phyloP scores from a whole-genome alignment of 192 early-diverging fungal species.

The Spizellomyces sp. region DNA sequence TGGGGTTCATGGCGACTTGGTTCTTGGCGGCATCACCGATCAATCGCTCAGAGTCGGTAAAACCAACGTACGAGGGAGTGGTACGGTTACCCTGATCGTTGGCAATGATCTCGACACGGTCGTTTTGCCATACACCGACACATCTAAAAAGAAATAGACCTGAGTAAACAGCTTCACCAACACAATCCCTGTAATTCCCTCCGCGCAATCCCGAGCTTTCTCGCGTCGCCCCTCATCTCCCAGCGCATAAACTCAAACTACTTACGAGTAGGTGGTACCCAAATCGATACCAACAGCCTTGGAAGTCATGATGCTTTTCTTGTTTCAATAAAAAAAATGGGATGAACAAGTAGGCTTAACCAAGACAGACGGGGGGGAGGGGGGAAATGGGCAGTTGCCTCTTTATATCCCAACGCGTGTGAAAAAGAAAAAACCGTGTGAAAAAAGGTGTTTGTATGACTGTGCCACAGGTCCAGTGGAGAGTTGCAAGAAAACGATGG shows the following conservation, averaged over 20 bases:
- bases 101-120: conserved; percentile 93
- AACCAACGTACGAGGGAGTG: conserved; percentile 95
- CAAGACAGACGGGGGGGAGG: not conserved
- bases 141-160: conserved; percentile 17
- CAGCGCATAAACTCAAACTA: conserved; percentile 18
- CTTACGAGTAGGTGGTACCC: conserved; percentile 93
- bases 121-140: conserved; percentile 68
- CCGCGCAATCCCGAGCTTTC: not conserved
- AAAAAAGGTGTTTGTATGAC: not conserved
- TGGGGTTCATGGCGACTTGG: conserved; percentile 97
- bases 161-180: not conserved
- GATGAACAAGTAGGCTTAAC: no score
- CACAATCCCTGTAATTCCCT: not conserved
- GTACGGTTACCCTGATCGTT: conserved; percentile 99
- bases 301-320: conserved; percentile 14
- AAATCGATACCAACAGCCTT: conserved; percentile 95
- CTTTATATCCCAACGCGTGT: conserved; percentile 8
- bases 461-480: not conserved
- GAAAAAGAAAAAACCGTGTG: not conserved
- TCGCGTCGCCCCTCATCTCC: not conserved
- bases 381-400: not conserved
- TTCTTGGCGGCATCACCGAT: conserved; percentile 99
- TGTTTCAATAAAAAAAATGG: not conserved
- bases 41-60: conserved; percentile 96
- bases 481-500: no score